Conservation (phyloP, 306 rosid species). For the Adenanthera pavonina region DNA sequence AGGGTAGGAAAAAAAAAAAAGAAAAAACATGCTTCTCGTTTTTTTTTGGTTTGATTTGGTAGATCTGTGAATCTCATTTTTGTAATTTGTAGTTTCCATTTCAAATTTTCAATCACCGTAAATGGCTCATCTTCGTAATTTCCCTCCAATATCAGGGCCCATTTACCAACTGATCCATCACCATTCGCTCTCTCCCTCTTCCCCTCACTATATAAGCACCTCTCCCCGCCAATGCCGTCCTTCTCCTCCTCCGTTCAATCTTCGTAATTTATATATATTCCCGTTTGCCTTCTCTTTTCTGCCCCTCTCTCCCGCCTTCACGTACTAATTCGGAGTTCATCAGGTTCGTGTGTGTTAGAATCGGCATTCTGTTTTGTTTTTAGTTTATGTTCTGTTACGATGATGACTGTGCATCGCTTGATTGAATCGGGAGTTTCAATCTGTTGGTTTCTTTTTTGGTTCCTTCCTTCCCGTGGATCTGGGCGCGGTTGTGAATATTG, state of each 20-base stretch:
- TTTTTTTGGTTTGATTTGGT: not conserved
- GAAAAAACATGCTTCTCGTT: too few relatives aligned
- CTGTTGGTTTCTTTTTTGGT: not conserved
- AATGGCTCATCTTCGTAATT: constrained; percentile 32
- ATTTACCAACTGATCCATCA: constrained; percentile 18
- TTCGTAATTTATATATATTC: not conserved
- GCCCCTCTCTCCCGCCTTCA: constrained; percentile 15
- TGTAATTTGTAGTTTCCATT: not conserved
- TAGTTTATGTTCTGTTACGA: not conserved
- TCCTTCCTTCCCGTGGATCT: constrained; percentile 50
- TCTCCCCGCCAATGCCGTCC: not conserved
- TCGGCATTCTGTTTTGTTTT: constrained; percentile 33
- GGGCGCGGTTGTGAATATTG: not conserved
- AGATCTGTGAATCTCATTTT: not conserved
- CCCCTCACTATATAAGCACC: not conserved
- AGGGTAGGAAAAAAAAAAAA: too few relatives aligned
- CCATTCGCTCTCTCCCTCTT: not conserved
- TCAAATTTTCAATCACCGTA: not conserved
- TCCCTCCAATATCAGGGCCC: constrained; percentile 36
- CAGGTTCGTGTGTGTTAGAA: constrained; percentile 42
- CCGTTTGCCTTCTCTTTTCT: not conserved
- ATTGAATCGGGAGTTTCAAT: constrained; percentile 29
- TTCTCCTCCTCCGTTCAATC: not conserved
- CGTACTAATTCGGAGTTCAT: constrained; percentile 22
- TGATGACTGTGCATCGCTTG: constrained; percentile 43